Evolutionary conservation across 1,284 basidiomycete species (phyloP).

Genomic region (Sanghuangporus baumii): DNA sequence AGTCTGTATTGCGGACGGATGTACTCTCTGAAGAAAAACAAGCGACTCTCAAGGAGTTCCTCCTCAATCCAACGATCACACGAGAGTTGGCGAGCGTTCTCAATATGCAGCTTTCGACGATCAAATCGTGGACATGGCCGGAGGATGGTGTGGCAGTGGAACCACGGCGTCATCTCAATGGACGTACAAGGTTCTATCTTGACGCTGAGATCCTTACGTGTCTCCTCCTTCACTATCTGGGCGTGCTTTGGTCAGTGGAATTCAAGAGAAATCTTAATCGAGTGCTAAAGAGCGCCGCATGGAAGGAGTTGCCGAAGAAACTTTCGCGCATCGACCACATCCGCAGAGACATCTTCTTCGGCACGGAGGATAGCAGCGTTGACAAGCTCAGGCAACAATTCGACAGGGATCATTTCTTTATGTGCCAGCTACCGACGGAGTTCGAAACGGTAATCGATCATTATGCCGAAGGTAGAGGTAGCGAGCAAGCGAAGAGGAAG

Average conservation of each 20-base stretch:
- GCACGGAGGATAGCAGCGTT: neutral
- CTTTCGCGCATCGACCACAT: conserved; percentile 1
- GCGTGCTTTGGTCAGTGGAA: conserved; percentile 35
- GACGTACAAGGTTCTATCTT: conserved; percentile 41
- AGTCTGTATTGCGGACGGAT: conserved; percentile 30
- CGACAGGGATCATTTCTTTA: conserved; percentile 14
- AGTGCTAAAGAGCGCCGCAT: conserved; percentile 31
- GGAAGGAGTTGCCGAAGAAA: conserved; percentile 24
- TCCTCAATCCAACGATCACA: conserved; percentile 32
- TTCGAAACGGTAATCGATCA: conserved; percentile 2
- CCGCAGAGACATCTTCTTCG: conserved; percentile 10
- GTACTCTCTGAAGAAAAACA: conserved; percentile 36
- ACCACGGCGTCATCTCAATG: conserved; percentile 39
- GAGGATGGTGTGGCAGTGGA: conserved; percentile 35
- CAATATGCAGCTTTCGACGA: conserved; percentile 36
- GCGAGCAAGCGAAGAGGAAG: neutral
- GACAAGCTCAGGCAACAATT: neutral
- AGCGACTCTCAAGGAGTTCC: conserved; percentile 34
- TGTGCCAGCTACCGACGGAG: conserved; percentile 14
- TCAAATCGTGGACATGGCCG: conserved; percentile 39
- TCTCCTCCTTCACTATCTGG: conserved; percentile 38
- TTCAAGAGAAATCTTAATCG: conserved; percentile 28
- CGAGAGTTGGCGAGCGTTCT: conserved; percentile 37
- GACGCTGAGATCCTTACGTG: conserved; percentile 41
- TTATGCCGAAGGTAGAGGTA: neutral